Conservation (phyloP, 257 asterid genomes). For the Rubia yunnanensis region DNA sequence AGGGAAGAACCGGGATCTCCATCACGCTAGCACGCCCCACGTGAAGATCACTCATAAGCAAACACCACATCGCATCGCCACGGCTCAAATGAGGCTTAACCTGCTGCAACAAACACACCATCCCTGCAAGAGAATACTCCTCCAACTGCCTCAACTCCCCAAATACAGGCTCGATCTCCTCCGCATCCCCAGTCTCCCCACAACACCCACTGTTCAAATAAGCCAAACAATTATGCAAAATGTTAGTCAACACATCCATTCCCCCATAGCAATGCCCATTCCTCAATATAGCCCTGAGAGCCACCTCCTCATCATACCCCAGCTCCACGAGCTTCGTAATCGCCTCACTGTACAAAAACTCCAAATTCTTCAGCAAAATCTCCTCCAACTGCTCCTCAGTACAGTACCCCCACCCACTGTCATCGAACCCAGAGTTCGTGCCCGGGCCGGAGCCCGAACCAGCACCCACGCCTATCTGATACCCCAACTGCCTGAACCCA, state of each 20-base stretch:
- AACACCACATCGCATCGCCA: slow-evolving; percentile 96
- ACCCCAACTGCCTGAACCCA: slow-evolving; percentile 20
- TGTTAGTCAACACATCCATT: slow-evolving; percentile 77
- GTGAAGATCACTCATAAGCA: slow-evolving; percentile 81
- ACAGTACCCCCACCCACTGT: slow-evolving; percentile 31
- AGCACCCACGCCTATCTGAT: slow-evolving; percentile 13
- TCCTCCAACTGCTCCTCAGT: slow-evolving; percentile 56
- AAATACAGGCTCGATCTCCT: slow-evolving; percentile 42
- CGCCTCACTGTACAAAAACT: slow-evolving; percentile 55
- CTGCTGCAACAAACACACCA: slow-evolving; percentile 85
- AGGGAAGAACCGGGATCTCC: slow-evolving; percentile 66
- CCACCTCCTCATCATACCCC: slow-evolving; percentile 73
- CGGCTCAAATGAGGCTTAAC: slow-evolving; percentile 69
- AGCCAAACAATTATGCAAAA: slow-evolving; percentile 66
- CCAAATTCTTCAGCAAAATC: slow-evolving; percentile 53
- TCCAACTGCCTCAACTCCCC: slow-evolving; percentile 66
- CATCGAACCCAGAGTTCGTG: slow-evolving; percentile 17
- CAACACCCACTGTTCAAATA: slow-evolving; percentile 43
- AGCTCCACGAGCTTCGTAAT: slow-evolving; percentile 40
- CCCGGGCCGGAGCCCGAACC: slow-evolving; percentile 13
- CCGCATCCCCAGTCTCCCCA: slow-evolving; percentile 23
- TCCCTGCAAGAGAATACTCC: slow-evolving; percentile 75
- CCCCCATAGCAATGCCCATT: slow-evolving; percentile 82
- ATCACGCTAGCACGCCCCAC: slow-evolving; percentile 80
- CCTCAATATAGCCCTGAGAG: slow-evolving; percentile 58